Base-by-base conservation (phyloP, 805 yeast species). In the Wickerhamomyces rabaulensis region DNA sequence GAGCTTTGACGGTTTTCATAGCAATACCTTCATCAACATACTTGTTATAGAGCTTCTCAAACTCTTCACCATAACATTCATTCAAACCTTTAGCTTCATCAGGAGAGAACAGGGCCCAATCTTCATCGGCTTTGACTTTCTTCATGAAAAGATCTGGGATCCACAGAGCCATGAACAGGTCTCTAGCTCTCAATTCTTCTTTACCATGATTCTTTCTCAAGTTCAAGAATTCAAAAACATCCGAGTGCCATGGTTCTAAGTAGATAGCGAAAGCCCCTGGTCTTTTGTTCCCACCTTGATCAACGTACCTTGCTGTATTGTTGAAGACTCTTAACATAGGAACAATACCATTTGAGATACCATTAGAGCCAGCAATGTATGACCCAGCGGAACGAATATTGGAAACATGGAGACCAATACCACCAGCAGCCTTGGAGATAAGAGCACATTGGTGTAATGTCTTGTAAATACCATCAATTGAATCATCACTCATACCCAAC, bases 221-320 rank as follows among this genome's bases (percentile, higher is more conserved):
- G 51, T 91, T 92, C 43, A 94, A 67, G 61, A 92, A 85, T 48
- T 87, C 96, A 65, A 89, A 86, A 29, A 92, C 75, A 61, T 92
- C 99, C 10, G 86, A 80, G 64, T 92, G 99, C 99, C 99, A 92
- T 47, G 99, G 98, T 70, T 92, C 99, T 33, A 92, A 65, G 69
- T 91, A 92, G 26, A 91, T 68, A 31, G 97, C 97, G 66, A 94
- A 87, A 2, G 99, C 99, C 51, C 98, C 98, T 0, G 99, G 99
- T 60, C 99, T 76, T 69, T 91, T 92, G 70, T 92, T 92, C 46
- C 98, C 98, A 52, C 99, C 99, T 73, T 92, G 99, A 61, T 92
- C 98, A 40, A 92, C 98, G 62, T 92, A 94, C 57, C 97, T 80
- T 19, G 99, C 98, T 22, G 98, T 90, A 68, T 90, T 87, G 72